Base-by-base conservation (phyloP, 306 rosid genomes). In the Cicer chorassanicum region DNA sequence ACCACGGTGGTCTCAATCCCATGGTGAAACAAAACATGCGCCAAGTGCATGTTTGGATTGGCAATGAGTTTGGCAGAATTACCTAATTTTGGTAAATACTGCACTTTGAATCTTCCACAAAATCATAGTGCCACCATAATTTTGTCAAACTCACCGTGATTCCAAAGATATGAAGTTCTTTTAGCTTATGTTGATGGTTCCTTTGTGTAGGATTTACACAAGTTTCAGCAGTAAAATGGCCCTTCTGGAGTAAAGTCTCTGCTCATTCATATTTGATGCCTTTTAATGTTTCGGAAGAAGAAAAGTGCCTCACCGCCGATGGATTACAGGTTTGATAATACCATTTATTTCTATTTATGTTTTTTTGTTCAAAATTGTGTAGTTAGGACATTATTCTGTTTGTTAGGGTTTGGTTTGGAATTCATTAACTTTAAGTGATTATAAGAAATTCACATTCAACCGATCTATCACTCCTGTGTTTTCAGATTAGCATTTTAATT, bases 181-280 rank as follows among this genome's bases (percentile, higher is more conserved):
- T 4, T 42, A 16, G 64, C 72, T 71, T 40, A 70, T 42, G 55
- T 48, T 78, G 56, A 77, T 74, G 65, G 67, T 50, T 29, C 13
- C 50, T 63, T 53, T 79, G 67, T 78, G 42, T 69, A 87, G 92
- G 88, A 6, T 80, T 48, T 42, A 13, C 55, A 3, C 84, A 70
- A 42, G 79, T 78, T 68, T 80, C 81, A 13, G 83, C 77, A 71
- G 77, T 69, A 40, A 91, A 83, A 21, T 86, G 92, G 96, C 89
- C 86, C 16, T 88, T 85, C 80, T 74, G 78, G 9, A 88, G 78
- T 81, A 80, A 84, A 87, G 86, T 75, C 70, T 74, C 90, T 78
- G 79, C 83, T 75, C 55, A 82, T 65, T 88, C 96, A 13, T 90
- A 76, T 65, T 84, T 81, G 79, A 80, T 84, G 86, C 63, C 89